Conservation (phyloP, 2,329 filamentous ascomycete genomes). For the Ascochyta lentis region DNA sequence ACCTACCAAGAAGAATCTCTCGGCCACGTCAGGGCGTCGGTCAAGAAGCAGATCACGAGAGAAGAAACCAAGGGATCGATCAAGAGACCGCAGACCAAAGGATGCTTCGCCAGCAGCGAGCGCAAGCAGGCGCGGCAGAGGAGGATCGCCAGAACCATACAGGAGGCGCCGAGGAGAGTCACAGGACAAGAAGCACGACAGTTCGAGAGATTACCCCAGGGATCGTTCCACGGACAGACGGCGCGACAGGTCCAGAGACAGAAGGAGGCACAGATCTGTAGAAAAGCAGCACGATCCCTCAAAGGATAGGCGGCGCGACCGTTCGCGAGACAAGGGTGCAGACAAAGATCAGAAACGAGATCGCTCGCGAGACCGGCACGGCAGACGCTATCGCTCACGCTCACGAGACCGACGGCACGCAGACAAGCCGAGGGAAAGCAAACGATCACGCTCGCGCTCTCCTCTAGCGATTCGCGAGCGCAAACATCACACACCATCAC, state of each 20-base stretch:
- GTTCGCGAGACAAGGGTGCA: slow-evolving; percentile 15
- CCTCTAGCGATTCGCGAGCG: slow-evolving; percentile 32
- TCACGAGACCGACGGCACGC: slow-evolving; percentile 25
- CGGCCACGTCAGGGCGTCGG: slow-evolving; percentile 15
- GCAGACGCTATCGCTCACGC: slow-evolving; percentile 16
- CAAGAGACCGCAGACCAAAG: slow-evolving; percentile 23
- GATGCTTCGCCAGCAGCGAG: slow-evolving; percentile 22
- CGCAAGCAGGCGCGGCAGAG: slow-evolving; percentile 17
- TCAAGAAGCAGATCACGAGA: slow-evolving; percentile 27
- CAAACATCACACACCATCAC: slow-evolving; percentile 35
- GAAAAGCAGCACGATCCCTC: slow-evolving; percentile 30
- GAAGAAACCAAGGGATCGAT: slow-evolving; percentile 15
- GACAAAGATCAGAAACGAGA: slow-evolving; percentile 20
- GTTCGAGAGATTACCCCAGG: slow-evolving; percentile 15
- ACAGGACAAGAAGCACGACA: slow-evolving; percentile 21
- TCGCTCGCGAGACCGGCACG: slow-evolving; percentile 23
- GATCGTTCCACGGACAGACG: slow-evolving; percentile 27
- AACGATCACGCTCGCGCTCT: slow-evolving; percentile 29
- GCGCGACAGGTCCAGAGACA: slow-evolving; percentile 28
- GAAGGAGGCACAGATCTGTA: slow-evolving; percentile 14
- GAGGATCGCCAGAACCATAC: slow-evolving; percentile 39
- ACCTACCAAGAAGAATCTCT: slow-evolving; percentile 19
- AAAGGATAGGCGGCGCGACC: slow-evolving; percentile 18
- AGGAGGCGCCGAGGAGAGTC: slow-evolving; percentile 29
- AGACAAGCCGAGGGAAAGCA: slow-evolving; percentile 22